phyloP scores from a whole-genome alignment of 2,329 filamentous ascomycete species.

The Neurospora sp. region DNA sequence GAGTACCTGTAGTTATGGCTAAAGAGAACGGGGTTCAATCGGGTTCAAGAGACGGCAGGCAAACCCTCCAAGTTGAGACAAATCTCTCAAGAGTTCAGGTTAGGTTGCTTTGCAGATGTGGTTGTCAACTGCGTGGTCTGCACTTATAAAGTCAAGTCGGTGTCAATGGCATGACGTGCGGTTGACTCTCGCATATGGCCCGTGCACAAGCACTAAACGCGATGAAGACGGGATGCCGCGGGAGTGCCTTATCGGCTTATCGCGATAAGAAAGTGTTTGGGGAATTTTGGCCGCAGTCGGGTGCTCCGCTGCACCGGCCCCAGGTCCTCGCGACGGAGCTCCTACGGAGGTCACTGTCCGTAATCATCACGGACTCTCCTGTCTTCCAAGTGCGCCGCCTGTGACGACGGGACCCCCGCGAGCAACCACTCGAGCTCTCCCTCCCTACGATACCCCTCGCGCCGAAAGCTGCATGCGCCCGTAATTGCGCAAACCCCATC shows the following conservation, averaged over 20 bases:
- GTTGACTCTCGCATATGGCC: background rate
- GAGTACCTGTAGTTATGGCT: background rate
- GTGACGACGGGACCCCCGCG: background rate
- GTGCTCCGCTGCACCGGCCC: background rate
- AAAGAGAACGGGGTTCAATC: background rate
- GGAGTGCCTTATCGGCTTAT: background rate
- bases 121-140: background rate
- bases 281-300: background rate
- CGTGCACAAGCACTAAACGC: background rate
- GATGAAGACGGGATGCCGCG: background rate
- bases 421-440: background rate
- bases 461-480: slow-evolving; percentile 3
- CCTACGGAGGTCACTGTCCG: background rate
- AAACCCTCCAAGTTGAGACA: background rate
- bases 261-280: background rate
- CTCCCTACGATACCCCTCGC: background rate
- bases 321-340: background rate
- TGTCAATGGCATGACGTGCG: background rate
- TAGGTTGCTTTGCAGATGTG: background rate
- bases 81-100: background rate
- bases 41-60: background rate
- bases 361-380: background rate
- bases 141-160: background rate
- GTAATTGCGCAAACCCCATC: slow-evolving; percentile 5
- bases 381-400: background rate